phyloP scores from a whole-genome alignment of 1,139 yeast species.

The Suhomyces taliae region DNA sequence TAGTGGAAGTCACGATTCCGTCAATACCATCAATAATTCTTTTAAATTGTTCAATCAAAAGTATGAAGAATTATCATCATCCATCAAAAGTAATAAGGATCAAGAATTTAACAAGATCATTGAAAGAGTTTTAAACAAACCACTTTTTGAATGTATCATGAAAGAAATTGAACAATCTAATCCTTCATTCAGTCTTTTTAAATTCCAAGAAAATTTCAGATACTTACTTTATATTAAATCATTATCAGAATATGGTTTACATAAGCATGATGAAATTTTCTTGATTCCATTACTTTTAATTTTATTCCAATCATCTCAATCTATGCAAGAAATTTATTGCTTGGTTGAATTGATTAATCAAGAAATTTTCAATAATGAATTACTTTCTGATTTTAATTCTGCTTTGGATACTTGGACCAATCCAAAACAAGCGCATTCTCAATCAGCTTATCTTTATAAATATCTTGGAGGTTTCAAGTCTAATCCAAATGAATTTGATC shows the following conservation, averaged over 20 bases:
- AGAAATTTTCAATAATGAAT: conserved; percentile 32
- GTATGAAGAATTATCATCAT: conserved; percentile 25
- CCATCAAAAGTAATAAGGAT: conserved; percentile 33
- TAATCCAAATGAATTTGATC: conserved; percentile 33
- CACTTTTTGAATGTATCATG: conserved; percentile 31
- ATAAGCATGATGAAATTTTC: conserved; percentile 41
- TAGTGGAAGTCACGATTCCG: conserved; percentile 18
- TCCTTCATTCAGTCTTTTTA: conserved; percentile 14
- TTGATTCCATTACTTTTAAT: conserved; percentile 40
- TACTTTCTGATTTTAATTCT: conserved; percentile 27
- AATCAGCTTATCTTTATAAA: conserved; percentile 19
- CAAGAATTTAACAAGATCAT: conserved; percentile 35
- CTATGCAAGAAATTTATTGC: conserved; percentile 29
- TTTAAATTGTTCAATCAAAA: conserved; percentile 24
- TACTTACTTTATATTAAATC: conserved; percentile 40
- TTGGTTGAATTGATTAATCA: conserved; percentile 36
- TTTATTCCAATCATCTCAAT: conserved; percentile 26
- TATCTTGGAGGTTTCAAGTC: conserved; percentile 24
- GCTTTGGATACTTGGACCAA: conserved; percentile 31
- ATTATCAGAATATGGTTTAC: conserved; percentile 37
- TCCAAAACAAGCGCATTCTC: conserved; percentile 13
- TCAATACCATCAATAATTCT: conserved; percentile 17
- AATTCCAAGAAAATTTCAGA: conserved; percentile 28
- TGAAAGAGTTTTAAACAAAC: conserved; percentile 26
- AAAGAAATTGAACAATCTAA: conserved; percentile 14